Evolutionary conservation across 1,284 basidiomycete species (phyloP).

Genomic region (Hemileia vastatrix): DNA sequence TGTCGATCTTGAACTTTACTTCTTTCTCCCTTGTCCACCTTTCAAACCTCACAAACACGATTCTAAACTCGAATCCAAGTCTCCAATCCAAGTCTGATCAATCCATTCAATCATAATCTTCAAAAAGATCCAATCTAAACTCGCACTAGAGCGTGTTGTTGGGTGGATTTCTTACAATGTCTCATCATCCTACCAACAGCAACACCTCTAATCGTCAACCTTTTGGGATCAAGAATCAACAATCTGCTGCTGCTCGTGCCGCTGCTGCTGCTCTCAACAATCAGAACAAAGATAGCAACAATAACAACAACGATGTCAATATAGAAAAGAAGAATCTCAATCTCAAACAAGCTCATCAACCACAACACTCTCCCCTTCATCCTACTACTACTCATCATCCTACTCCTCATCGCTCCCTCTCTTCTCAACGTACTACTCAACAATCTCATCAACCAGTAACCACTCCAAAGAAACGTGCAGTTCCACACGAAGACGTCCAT

Average conservation of each 20-base stretch:
- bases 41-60: too few relatives aligned
- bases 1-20: too few relatives aligned
- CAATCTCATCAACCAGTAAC: not conserved
- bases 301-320: not conserved
- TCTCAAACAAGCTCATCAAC: not conserved
- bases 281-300: not conserved
- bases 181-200: not conserved
- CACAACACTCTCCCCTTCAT: not conserved
- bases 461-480: constrained; percentile 40
- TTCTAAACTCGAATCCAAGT: too few relatives aligned
- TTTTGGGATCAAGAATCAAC: not conserved
- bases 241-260: not conserved
- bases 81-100: too few relatives aligned
- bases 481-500: constrained; percentile 38
- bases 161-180: not conserved
- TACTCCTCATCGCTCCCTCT: too few relatives aligned
- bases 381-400: too few relatives aligned
- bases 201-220: not conserved
- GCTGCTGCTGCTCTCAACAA: not conserved
- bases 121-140: not conserved
- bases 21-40: too few relatives aligned
- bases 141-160: not conserved
- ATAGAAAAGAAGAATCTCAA: not conserved
- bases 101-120: too few relatives aligned
- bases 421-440: too few relatives aligned